phyloP scores from a whole-genome alignment of 176 grass and related monocot genomes.

The Typha latifolia region DNA sequence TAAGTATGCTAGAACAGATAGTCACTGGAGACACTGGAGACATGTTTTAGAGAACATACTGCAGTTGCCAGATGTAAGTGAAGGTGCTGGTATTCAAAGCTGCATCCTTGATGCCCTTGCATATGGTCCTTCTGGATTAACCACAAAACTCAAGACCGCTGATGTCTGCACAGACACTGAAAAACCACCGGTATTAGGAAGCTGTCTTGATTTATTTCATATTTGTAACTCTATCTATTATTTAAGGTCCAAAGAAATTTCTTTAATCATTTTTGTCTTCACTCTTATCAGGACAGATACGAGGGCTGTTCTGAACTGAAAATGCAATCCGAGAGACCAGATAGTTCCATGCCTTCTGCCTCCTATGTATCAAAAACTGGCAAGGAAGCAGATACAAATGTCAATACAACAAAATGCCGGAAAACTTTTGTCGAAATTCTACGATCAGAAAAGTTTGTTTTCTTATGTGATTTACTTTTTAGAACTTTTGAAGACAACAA shows the following conservation, averaged over 20 bases:
- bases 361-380: background rate
- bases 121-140: conserved; percentile 21
- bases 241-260: background rate
- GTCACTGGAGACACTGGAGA: conserved; percentile 42
- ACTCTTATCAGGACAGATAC: conserved; percentile 26
- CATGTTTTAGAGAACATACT: conserved; percentile 41
- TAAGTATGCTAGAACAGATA: conserved; percentile 26
- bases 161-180: background rate
- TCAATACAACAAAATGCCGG: conserved; percentile 36
- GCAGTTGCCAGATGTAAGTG: conserved; percentile 35
- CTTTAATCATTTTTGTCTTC: conserved; percentile 19
- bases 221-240: background rate
- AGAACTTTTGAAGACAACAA: conserved; percentile 38
- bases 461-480: conserved; percentile 62
- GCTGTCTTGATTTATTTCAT: background rate
- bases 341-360: background rate
- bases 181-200: conserved; percentile 15
- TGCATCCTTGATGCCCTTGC: conserved; percentile 48
- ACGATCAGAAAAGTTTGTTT: conserved; percentile 63
- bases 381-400: conserved; percentile 21
- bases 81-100: conserved; percentile 52
- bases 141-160: conserved; percentile 19
- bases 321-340: conserved; percentile 18
- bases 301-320: conserved; percentile 16
- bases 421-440: conserved; percentile 58